Conservation (phyloP, 192 early-diverging fungal species). For the Podochytrium sp. region DNA sequence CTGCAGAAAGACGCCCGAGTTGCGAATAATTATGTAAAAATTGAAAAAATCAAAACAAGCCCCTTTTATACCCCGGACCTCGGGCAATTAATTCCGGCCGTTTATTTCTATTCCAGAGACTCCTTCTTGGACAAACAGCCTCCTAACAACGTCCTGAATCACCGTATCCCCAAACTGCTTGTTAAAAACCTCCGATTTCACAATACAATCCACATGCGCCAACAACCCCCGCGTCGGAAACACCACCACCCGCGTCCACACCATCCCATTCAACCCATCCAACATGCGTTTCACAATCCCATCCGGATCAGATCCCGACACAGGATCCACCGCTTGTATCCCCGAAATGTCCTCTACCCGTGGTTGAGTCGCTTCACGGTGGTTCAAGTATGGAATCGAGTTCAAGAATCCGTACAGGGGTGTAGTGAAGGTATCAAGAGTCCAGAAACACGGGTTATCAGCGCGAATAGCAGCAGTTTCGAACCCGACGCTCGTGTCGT, state of each 20-base stretch:
- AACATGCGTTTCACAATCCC: not conserved
- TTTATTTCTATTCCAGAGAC: not conserved
- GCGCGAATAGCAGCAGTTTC: not conserved
- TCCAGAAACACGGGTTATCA: not conserved
- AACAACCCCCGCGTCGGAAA: slow-evolving; percentile 8
- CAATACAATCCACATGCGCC: slow-evolving; percentile 11
- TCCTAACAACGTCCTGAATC: slow-evolving; percentile 14
- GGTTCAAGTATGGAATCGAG: not conserved
- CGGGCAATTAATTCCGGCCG: not conserved
- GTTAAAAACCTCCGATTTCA: slow-evolving; percentile 2
- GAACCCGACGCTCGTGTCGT: slow-evolving; percentile 4
- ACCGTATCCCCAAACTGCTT: slow-evolving; percentile 17
- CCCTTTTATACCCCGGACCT: not conserved
- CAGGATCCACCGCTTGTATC: not conserved
- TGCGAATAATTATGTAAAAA: slow-evolving; percentile 4
- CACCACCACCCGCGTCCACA: slow-evolving; percentile 8
- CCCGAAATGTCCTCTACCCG: not conserved
- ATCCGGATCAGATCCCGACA: not conserved
- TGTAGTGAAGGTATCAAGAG: not conserved
- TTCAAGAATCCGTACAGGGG: not conserved
- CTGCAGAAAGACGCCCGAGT: slow-evolving; percentile 1
- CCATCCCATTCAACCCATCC: slow-evolving; percentile 6
- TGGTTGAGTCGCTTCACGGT: not conserved
- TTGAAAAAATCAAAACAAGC: not conserved
- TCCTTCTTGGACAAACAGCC: not conserved